A percentile compares a stretch with the other conserved stretches of the same genome.
Conservation (phyloP, 257 asterid species). For the Nicotiana tomentosiformis region DNA sequence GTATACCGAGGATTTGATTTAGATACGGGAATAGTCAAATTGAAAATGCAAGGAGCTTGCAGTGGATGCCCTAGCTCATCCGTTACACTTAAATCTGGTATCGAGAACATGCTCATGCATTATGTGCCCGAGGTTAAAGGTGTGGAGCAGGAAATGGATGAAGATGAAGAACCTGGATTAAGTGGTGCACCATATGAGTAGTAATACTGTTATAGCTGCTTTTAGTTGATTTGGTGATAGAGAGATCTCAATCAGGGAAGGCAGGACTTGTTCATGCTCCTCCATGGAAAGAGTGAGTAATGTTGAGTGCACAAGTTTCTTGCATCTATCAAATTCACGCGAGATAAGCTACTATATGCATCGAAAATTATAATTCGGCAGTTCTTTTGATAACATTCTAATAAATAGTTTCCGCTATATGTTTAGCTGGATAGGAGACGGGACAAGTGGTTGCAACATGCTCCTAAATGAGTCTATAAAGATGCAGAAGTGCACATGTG, state of each 20-base stretch:
- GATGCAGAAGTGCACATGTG: background rate
- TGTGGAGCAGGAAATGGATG: constrained; percentile 84
- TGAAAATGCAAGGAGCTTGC: constrained; percentile 99
- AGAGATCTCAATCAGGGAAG: background rate
- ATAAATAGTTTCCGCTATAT: background rate
- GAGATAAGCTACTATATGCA: background rate
- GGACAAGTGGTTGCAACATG: background rate
- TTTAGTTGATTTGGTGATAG: background rate
- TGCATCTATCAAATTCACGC: background rate
- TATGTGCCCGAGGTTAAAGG: constrained; percentile 89
- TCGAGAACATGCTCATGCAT: constrained; percentile 97
- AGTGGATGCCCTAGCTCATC: constrained; percentile 99
- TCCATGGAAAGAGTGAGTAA: background rate
- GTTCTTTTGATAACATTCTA: background rate
- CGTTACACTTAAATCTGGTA: constrained; percentile 89
- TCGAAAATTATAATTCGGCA: background rate
- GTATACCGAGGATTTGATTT: constrained; percentile 68
- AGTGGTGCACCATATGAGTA: constrained; percentile 69
- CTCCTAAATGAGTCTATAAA: background rate
- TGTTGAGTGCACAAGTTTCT: background rate
- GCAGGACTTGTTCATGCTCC: background rate
- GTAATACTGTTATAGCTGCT: background rate
- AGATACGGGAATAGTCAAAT: constrained; percentile 72
- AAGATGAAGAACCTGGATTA: constrained; percentile 51
- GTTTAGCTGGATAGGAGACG: background rate